phyloP scores from a whole-genome alignment of 495 filamentous ascomycete species.

The Aspergillus carlsbadensis region DNA sequence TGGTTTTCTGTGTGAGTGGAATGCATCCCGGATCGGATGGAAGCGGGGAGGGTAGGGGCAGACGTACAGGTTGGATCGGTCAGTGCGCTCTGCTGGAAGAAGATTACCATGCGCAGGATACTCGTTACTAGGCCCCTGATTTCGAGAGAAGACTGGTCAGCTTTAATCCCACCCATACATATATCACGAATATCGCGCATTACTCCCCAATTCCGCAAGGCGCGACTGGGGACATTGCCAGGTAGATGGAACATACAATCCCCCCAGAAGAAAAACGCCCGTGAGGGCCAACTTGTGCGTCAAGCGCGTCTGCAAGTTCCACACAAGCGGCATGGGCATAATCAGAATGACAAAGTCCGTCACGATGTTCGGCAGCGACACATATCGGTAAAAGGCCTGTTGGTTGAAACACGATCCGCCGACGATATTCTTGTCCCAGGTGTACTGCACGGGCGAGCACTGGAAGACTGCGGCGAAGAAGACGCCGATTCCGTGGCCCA shows the following conservation, averaged over 20 bases:
- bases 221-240: background rate
- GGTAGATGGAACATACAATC: conserved; percentile 19
- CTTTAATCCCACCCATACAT: no score
- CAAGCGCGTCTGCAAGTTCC: conserved; percentile 24
- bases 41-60: background rate
- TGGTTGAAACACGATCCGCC: conserved; percentile 31
- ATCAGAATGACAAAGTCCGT: conserved; percentile 38
- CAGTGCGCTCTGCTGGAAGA: conserved; percentile 9
- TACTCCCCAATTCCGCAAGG: background rate
- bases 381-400: conserved; percentile 26
- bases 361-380: conserved; percentile 31
- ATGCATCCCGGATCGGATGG: background rate
- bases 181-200: background rate
- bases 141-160: background rate
- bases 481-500: conserved; percentile 24
- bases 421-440: conserved; percentile 24
- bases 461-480: conserved; percentile 33
- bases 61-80: conserved; percentile 24
- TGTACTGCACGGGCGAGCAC: conserved; percentile 31
- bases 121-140: conserved; percentile 23
- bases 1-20: background rate
- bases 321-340: conserved; percentile 46
- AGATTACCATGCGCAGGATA: conserved; percentile 23
- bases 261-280: conserved; percentile 26
- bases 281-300: conserved; percentile 29